These are phyloP conservation scores for Nectriaceae sp. DNA, from an alignment of 2,329 filamentous ascomycete species.

Conservation along the genomic window DNA sequence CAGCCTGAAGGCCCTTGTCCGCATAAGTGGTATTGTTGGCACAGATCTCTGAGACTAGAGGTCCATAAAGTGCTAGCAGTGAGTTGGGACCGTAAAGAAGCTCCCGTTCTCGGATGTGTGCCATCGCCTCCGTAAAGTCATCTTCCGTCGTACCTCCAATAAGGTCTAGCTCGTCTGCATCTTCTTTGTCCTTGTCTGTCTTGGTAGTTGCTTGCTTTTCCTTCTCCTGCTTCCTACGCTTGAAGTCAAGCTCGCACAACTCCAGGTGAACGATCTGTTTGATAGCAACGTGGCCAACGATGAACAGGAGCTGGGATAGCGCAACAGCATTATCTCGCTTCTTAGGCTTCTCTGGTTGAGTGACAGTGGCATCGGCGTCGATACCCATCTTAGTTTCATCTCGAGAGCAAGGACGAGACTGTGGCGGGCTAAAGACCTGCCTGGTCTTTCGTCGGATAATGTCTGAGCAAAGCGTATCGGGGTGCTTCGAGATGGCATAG, in stretches of 20 bases:
- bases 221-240: slow-evolving; percentile 89
- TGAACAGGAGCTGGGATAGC: slow-evolving; percentile 88
- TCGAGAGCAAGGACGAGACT: slow-evolving; percentile 45
- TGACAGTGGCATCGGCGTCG: slow-evolving; percentile 36
- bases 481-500: slow-evolving; percentile 90
- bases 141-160: slow-evolving; percentile 96
- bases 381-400: slow-evolving; percentile 37
- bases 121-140: slow-evolving; percentile 85
- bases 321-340: slow-evolving; percentile 69
- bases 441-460: slow-evolving; percentile 86
- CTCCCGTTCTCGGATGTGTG: slow-evolving; percentile 81
- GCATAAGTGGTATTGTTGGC: slow-evolving; percentile 91
- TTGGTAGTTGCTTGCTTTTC: slow-evolving; percentile 63
- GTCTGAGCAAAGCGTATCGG: slow-evolving; percentile 89
- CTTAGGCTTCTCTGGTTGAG: slow-evolving; percentile 46
- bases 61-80: slow-evolving; percentile 86
- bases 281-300: slow-evolving; percentile 94
- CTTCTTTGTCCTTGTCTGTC: slow-evolving; percentile 54
- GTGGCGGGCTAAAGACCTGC: slow-evolving; percentile 65
- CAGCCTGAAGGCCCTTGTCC: slow-evolving; percentile 86
- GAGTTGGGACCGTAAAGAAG: slow-evolving; percentile 81
- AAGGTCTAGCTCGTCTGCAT: slow-evolving; percentile 88
- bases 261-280: slow-evolving; percentile 99
- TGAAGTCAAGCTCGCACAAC: slow-evolving; percentile 96
- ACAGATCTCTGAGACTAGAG: slow-evolving; percentile 90